These are phyloP conservation scores for Pichia exigua DNA, from an alignment of 805 yeast species.

Conservation along the genomic window DNA sequence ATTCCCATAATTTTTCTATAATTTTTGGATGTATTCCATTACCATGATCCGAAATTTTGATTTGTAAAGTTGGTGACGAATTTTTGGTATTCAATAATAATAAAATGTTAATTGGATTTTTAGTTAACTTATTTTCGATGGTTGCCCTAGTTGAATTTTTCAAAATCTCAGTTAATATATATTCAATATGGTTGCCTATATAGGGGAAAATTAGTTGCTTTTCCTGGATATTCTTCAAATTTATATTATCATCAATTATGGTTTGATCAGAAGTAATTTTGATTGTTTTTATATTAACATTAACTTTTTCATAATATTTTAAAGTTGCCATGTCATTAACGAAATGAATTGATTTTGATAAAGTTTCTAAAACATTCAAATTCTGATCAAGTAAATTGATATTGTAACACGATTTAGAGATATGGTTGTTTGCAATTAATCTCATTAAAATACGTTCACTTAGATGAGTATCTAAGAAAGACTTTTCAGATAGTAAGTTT, in stretches of 20 bases:
- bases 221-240: conserved; percentile 4
- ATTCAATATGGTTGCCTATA: conserved; percentile 81
- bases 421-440: conserved; percentile 77
- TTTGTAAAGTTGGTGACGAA: conserved; percentile 37
- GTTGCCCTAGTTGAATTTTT: conserved; percentile 87
- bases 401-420: conserved; percentile 47
- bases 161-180: conserved; percentile 75
- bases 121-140: conserved; percentile 52
- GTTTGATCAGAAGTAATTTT: conserved; percentile 21
- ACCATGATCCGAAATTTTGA: conserved; percentile 80
- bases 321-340: conserved; percentile 79
- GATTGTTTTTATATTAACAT: conserved; percentile 43
- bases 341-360: conserved; percentile 58
- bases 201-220: conserved; percentile 56
- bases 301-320: conserved; percentile 73
- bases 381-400: conserved; percentile 63
- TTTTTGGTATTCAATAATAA: conserved; percentile 31
- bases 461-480: conserved; percentile 67
- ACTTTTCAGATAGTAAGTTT: conserved; percentile 17
- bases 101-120: conserved; percentile 40
- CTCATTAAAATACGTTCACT: conserved; percentile 83
- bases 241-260: conserved; percentile 15
- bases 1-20: conserved; percentile 67
- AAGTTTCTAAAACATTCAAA: conserved; percentile 53
- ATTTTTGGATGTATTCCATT: conserved; percentile 74